Percentiles rank a stretch among this genome's conserved stretches.
phyloP scores from a whole-genome alignment of 345 rosid species.

The Arabidopsis arenosa region DNA sequence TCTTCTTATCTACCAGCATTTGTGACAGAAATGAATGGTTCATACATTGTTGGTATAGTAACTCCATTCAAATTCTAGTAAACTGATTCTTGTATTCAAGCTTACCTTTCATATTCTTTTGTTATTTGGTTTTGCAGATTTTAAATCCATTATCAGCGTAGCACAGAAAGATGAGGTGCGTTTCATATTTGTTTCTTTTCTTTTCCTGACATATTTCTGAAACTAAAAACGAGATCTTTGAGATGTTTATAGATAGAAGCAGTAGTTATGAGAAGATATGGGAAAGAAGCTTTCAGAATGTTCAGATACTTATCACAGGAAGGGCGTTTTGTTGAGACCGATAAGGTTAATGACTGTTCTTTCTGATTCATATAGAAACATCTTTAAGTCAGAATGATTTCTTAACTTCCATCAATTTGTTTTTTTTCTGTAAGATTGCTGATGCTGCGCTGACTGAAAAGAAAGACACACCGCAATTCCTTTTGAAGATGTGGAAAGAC shows the following conservation, averaged over 20 bases:
- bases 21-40: constrained; percentile 51
- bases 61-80: constrained; percentile 5
- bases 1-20: constrained; percentile 50
- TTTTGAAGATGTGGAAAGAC: constrained; percentile 83
- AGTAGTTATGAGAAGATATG: constrained; percentile 71
- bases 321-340: constrained; percentile 67
- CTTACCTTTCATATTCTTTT: neutral
- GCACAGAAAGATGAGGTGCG: constrained; percentile 86
- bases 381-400: neutral
- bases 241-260: constrained; percentile 64
- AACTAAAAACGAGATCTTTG: constrained; percentile 20
- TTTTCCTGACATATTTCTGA: constrained; percentile 2
- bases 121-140: constrained; percentile 55
- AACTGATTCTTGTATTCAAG: constrained; percentile 8
- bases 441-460: constrained; percentile 67
- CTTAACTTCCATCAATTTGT: neutral
- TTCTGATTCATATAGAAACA: neutral
- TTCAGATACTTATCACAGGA: constrained; percentile 68
- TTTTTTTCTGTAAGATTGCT: constrained; percentile 58
- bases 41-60: constrained; percentile 62
- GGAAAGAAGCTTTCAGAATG: constrained; percentile 71
- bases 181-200: neutral
- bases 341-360: constrained; percentile 54
- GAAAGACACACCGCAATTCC: constrained; percentile 64
- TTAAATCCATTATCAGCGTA: constrained; percentile 62